Conservation (phyloP, 2,329 filamentous ascomycete genomes). For the Aureobasidium sp. region DNA sequence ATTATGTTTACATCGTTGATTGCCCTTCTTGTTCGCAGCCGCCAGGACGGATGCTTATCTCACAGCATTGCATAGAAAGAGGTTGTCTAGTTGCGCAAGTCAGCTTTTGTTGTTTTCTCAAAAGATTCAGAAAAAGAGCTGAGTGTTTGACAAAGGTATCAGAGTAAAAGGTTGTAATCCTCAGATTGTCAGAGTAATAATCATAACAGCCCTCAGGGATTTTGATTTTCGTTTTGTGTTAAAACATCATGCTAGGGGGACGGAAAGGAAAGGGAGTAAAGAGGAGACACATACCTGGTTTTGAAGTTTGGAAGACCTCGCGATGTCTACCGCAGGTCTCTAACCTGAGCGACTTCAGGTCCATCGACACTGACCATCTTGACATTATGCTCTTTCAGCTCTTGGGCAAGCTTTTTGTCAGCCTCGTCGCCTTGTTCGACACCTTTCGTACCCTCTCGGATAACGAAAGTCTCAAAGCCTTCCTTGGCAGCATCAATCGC, state of each 20-base stretch:
- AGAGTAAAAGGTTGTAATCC: slow-evolving; percentile 9
- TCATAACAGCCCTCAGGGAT: slow-evolving; percentile 4
- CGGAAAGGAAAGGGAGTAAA: neutral
- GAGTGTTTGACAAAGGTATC: neutral
- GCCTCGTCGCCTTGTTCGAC: slow-evolving; percentile 57
- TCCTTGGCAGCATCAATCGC: slow-evolving; percentile 67
- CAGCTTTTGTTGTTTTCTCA: neutral
- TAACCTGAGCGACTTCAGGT: slow-evolving; percentile 38
- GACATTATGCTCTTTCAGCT: slow-evolving; percentile 53
- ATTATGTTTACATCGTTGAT: too few species aligned
- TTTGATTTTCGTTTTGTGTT: slow-evolving; percentile 11
- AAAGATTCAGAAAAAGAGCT: neutral
- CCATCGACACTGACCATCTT: slow-evolving; percentile 50
- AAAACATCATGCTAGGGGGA: neutral
- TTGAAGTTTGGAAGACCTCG: neutral
- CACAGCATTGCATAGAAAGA: too few species aligned
- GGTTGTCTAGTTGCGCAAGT: neutral
- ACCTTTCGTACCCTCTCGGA: slow-evolving; percentile 68
- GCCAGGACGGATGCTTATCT: too few species aligned
- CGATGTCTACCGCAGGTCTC: neutral
- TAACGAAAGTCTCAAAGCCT: slow-evolving; percentile 67
- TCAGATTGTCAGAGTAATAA: neutral
- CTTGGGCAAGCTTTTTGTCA: slow-evolving; percentile 36
- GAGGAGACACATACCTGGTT: neutral
- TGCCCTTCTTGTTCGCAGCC: too few species aligned